phyloP scores from a whole-genome alignment of 371 early-diverging fungal genomes.

The Mucor saturninus region DNA sequence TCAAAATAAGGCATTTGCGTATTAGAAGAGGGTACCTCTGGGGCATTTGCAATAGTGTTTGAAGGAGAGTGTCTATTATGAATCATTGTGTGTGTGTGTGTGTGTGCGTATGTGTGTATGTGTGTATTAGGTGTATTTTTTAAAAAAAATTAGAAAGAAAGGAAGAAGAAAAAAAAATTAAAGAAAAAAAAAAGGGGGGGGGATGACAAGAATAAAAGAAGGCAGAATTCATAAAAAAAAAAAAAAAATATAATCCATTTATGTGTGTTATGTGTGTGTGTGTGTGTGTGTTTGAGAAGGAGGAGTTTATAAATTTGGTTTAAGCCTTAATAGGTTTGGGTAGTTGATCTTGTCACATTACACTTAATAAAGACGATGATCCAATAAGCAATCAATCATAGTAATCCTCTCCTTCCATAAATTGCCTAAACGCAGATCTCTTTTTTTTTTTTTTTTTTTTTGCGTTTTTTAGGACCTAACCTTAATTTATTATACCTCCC shows the following conservation, averaged over 20 bases:
- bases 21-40: constrained; percentile 26
- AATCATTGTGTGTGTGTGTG: background rate
- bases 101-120: too few relatives aligned
- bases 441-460: constrained; percentile 3
- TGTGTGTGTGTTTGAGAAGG: constrained; percentile 6
- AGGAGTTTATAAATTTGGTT: constrained; percentile 7
- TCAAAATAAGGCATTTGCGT: constrained; percentile 27
- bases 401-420: constrained; percentile 7
- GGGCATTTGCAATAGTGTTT: constrained; percentile 22
- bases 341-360: constrained; percentile 30
- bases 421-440: constrained; percentile 11
- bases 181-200: background rate
- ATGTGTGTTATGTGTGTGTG: constrained; percentile 8
- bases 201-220: background rate
- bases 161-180: constrained; percentile 1
- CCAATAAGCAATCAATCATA: constrained; percentile 18
- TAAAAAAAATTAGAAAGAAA: background rate
- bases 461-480: background rate
- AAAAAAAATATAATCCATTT: constrained; percentile 5
- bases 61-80: background rate
- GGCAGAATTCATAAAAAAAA: constrained; percentile 23
- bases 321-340: constrained; percentile 26
- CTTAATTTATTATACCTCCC: background rate
- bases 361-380: constrained; percentile 30
- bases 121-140: background rate